Evolutionary conservation across 1,284 basidiomycete species (phyloP).

Genomic region (Sporisorium scitamineum): DNA sequence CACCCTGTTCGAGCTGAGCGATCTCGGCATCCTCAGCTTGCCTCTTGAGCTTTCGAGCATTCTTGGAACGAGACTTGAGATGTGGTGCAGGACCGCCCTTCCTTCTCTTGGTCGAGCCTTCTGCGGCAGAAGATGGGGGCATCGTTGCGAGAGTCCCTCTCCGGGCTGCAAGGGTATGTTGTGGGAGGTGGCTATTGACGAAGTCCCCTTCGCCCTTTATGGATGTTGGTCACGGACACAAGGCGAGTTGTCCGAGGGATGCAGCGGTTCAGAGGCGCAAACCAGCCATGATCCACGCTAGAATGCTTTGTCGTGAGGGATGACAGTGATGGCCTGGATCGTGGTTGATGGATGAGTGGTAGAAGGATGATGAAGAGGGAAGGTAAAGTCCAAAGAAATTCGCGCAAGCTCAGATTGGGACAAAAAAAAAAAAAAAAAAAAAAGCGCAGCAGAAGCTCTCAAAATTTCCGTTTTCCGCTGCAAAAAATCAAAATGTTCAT

Average conservation of each 20-base stretch:
- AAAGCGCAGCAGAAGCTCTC: neutral
- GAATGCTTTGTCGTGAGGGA: neutral
- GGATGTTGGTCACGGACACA: neutral
- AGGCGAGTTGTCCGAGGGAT: neutral
- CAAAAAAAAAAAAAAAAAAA: constrained; percentile 14
- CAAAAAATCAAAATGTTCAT: neutral
- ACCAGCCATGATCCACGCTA: neutral
- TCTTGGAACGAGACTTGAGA: constrained; percentile 51
- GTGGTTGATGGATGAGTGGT: neutral
- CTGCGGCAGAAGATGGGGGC: constrained; percentile 32
- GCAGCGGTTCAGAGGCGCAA: neutral
- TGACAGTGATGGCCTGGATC: neutral
- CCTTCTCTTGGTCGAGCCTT: constrained; percentile 45
- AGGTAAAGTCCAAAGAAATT: neutral
- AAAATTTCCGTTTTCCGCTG: constrained; percentile 3
- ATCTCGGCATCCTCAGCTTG: constrained; percentile 59
- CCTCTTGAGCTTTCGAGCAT: constrained; percentile 60
- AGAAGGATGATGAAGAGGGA: neutral
- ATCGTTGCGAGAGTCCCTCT: constrained; percentile 9
- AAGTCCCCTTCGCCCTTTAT: neutral
- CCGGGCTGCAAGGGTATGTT: neutral
- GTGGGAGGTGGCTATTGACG: neutral
- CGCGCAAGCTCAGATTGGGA: neutral
- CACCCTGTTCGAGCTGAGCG: constrained; percentile 46
- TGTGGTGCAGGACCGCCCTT: constrained; percentile 36